These are phyloP conservation scores for Azolla pinnata DNA, from an alignment of 75 land plant species.

Conservation along the genomic window DNA sequence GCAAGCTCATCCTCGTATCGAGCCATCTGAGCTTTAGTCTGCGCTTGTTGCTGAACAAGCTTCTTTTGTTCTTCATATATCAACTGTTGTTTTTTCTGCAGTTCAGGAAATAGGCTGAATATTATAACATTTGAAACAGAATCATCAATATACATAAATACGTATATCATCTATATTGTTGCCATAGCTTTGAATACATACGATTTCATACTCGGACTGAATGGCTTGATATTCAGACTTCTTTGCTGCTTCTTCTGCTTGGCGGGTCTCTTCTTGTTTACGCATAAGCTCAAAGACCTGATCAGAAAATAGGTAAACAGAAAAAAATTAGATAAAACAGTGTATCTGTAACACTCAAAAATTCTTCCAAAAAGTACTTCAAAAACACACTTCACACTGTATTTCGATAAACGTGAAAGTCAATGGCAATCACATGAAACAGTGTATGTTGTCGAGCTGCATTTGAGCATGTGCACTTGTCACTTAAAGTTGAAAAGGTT, in stretches of 20 bases:
- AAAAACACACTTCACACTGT: no score
- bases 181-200: constrained; percentile 15
- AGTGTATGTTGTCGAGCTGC: no score
- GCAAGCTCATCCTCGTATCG: constrained; percentile 94
- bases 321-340: no score
- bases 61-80: constrained; percentile 89
- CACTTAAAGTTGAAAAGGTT: no score
- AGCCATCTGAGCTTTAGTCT: constrained; percentile 85
- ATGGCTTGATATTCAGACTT: constrained; percentile 64
- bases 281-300: constrained; percentile 72
- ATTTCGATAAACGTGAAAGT: no score
- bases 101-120: constrained; percentile 5
- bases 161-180: not conserved
- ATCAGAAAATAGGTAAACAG: not conserved
- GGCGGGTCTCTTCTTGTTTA: constrained; percentile 89
- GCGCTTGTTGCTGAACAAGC: constrained; percentile 77
- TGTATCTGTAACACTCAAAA: no score
- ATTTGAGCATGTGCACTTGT: no score
- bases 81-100: constrained; percentile 74
- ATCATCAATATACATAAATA: not conserved
- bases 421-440: no score
- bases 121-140: not conserved
- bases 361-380: no score
- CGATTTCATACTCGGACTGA: constrained; percentile 70
- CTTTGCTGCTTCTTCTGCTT: constrained; percentile 45